These are phyloP conservation scores for Lipomyces yamadae DNA, from an alignment of 805 yeast species.

Conservation along the genomic window DNA sequence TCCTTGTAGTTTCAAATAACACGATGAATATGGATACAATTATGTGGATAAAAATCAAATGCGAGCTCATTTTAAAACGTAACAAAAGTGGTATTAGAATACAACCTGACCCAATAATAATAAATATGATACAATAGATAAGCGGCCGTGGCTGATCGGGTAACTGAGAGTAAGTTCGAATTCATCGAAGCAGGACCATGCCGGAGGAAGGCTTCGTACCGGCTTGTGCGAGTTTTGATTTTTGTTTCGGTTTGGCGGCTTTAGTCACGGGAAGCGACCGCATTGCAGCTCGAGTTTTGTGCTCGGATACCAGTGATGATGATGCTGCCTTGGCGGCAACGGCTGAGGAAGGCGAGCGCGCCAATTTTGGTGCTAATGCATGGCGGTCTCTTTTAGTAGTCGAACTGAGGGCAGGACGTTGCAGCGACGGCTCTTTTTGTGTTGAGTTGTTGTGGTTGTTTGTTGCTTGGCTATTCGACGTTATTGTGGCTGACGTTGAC, in stretches of 20 bases:
- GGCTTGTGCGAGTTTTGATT: not conserved
- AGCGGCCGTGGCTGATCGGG: not conserved
- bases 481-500: not conserved
- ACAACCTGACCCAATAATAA: constrained; percentile 3
- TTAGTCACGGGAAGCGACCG: not conserved
- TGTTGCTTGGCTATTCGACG: not conserved
- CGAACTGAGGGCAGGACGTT: not conserved
- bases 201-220: not conserved
- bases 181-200: not conserved
- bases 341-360: too few species aligned
- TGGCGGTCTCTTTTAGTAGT: not conserved
- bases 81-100: not conserved
- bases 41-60: not conserved
- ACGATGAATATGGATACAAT: not conserved
- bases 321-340: too few species aligned
- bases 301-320: not conserved
- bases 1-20: not conserved
- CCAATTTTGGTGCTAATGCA: not conserved
- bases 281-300: not conserved
- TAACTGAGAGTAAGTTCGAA: not conserved
- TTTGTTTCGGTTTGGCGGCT: not conserved
- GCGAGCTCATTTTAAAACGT: not conserved
- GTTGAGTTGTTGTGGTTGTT: not conserved
- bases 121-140: not conserved
- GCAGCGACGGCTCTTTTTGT: not conserved